These are phyloP conservation scores for Rosa multiflora DNA, from an alignment of 306 rosid species.

Conservation along the genomic window DNA sequence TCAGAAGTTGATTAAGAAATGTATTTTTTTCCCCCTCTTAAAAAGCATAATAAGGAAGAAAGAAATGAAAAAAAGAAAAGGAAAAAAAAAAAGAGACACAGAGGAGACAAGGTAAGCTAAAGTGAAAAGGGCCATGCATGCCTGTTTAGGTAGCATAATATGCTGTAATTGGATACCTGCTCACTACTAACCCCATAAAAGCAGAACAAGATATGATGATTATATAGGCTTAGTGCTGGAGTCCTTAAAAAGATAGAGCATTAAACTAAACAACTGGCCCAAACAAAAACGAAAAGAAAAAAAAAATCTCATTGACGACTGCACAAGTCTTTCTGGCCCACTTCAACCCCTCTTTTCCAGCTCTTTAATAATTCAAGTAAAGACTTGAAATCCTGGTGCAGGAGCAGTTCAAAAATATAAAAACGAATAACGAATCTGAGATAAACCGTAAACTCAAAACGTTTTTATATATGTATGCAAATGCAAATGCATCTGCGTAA, in stretches of 20 bases:
- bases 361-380: background rate
- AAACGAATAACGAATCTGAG: background rate
- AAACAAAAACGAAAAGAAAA: background rate
- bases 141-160: conserved; percentile 3
- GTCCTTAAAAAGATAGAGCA: background rate
- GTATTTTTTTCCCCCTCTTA: background rate
- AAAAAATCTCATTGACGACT: background rate
- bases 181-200: conserved; percentile 4
- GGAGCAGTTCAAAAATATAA: background rate
- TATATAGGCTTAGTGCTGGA: background rate
- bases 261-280: background rate
- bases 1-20: background rate
- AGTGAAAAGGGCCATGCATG: background rate
- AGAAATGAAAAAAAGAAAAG: background rate
- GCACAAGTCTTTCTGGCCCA: background rate
- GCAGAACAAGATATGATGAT: background rate
- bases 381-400: background rate
- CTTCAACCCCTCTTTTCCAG: background rate
- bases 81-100: background rate
- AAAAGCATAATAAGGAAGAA: background rate
- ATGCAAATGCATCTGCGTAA: background rate
- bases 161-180: background rate
- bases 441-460: background rate
- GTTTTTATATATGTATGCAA: background rate
- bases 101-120: conserved; percentile 2